Percentiles rank a stretch among this genome's conserved stretches.
Conservation (phyloP, 2,329 filamentous ascomycete genomes). For the Colletotrichum melonis region DNA sequence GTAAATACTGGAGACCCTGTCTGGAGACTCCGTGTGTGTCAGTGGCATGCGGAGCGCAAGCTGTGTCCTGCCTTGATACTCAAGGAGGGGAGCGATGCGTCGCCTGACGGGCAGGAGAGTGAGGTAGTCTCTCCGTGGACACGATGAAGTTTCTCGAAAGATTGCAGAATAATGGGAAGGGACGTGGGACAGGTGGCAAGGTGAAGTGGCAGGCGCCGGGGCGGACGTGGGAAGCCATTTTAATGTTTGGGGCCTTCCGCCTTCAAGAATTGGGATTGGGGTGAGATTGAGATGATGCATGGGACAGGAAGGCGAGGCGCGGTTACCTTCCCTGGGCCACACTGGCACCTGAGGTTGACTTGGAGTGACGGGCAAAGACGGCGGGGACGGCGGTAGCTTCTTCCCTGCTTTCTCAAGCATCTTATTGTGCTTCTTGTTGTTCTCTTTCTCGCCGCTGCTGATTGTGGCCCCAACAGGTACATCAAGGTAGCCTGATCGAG, state of each 20-base stretch:
- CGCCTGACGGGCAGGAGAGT: slow-evolving; percentile 1
- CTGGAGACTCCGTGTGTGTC: neutral
- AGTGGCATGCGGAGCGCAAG: slow-evolving; percentile 9
- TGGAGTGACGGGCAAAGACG: neutral
- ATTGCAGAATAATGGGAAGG: neutral
- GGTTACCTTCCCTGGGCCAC: neutral
- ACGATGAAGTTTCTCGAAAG: neutral
- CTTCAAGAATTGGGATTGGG: neutral
- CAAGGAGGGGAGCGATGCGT: slow-evolving; percentile 23
- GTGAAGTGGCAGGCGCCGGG: neutral
- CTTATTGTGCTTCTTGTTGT: neutral
- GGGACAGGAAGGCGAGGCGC: neutral
- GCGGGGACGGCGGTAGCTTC: neutral
- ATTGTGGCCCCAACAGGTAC: neutral
- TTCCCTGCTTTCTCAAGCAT: neutral
- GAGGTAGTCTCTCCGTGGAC: neutral
- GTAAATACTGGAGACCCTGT: neutral
- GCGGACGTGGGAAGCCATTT: slow-evolving; percentile 26
- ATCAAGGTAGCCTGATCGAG: neutral
- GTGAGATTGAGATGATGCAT: neutral
- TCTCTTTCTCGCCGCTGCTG: neutral
- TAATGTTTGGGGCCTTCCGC: neutral
- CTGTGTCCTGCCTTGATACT: slow-evolving; percentile 21
- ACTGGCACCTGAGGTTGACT: no score
- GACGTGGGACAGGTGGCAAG: neutral